Evolutionary conservation across 768 basidiomycete genomes (phyloP).

Genomic region (Suillus plorans): DNA sequence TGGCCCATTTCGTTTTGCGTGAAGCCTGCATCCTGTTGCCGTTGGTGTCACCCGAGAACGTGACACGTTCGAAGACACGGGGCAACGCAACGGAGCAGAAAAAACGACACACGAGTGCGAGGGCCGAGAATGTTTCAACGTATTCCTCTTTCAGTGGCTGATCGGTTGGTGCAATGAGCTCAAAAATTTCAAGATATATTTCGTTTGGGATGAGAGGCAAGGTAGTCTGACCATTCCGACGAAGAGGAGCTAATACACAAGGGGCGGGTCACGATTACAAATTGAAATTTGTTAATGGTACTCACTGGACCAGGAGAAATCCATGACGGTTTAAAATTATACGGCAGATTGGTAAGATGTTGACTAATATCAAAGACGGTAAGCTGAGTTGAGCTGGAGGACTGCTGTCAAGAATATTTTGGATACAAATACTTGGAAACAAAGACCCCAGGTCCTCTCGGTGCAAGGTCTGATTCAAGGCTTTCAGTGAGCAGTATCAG

Average conservation of each 20-base stretch:
- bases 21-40: conserved; percentile 6
- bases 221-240: conserved; percentile 9
- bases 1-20: conserved; percentile 21
- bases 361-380: background rate
- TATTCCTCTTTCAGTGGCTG: conserved; percentile 14
- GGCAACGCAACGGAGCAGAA: conserved; percentile 41
- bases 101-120: conserved; percentile 43
- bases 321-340: background rate
- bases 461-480: too few relatives aligned
- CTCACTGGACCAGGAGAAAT: conserved; percentile 1
- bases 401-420: too few relatives aligned
- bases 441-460: too few relatives aligned
- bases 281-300: background rate
- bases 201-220: conserved; percentile 42
- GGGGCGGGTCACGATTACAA: background rate
- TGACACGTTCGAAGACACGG: conserved; percentile 38
- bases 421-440: too few relatives aligned
- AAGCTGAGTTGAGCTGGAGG: too few relatives aligned
- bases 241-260: conserved; percentile 25
- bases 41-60: conserved; percentile 19
- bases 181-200: conserved; percentile 43
- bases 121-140: conserved; percentile 13
- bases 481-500: too few relatives aligned
- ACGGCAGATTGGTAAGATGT: background rate
- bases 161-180: conserved; percentile 25